phyloP scores from a whole-genome alignment of 140 eudicot species.

The Erigeron philadelphicus region DNA sequence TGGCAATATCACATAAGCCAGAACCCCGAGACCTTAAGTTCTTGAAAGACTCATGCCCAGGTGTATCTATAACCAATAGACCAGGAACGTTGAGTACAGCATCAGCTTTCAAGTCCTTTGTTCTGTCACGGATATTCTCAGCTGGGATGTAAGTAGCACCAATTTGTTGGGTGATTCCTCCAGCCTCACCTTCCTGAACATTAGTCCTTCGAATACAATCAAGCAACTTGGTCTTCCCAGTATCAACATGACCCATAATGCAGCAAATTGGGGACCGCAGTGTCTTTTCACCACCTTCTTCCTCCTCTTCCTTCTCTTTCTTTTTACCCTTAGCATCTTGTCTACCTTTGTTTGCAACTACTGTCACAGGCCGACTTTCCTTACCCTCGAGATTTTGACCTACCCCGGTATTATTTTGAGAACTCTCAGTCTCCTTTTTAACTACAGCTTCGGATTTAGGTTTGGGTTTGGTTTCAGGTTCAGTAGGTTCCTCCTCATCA shows the following conservation, averaged over 20 bases:
- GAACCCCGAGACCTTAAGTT: slow-evolving; percentile 87
- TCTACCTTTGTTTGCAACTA: slow-evolving; percentile 28
- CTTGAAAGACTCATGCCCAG: slow-evolving; percentile 92
- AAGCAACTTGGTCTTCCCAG: slow-evolving; percentile 81
- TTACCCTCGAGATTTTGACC: slow-evolving; percentile 26
- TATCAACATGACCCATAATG: slow-evolving; percentile 89
- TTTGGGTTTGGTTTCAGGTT: slow-evolving; percentile 21
- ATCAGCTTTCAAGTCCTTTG: slow-evolving; percentile 82
- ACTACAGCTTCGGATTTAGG: slow-evolving; percentile 29
- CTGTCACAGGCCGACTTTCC: slow-evolving; percentile 34
- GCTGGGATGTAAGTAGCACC: slow-evolving; percentile 89
- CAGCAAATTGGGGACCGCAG: slow-evolving; percentile 89
- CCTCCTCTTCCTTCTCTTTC: slow-evolving; percentile 13
- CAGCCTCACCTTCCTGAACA: slow-evolving; percentile 94
- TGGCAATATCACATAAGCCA: slow-evolving; percentile 79
- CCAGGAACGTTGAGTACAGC: slow-evolving; percentile 83
- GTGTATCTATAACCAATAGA: slow-evolving; percentile 83
- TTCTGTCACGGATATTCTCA: slow-evolving; percentile 76
- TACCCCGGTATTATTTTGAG: slow-evolving; percentile 10
- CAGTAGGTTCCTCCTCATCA: slow-evolving; percentile 72
- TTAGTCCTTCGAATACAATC: slow-evolving; percentile 85
- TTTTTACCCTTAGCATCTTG: slow-evolving; percentile 16
- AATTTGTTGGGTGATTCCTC: slow-evolving; percentile 94
- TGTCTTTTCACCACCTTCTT: slow-evolving; percentile 33
- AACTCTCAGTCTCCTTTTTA: slow-evolving; percentile 42